Evolutionary conservation across 2,329 filamentous ascomycete genomes (phyloP).

Genomic region (Cladophialophora chaetospira): DNA sequence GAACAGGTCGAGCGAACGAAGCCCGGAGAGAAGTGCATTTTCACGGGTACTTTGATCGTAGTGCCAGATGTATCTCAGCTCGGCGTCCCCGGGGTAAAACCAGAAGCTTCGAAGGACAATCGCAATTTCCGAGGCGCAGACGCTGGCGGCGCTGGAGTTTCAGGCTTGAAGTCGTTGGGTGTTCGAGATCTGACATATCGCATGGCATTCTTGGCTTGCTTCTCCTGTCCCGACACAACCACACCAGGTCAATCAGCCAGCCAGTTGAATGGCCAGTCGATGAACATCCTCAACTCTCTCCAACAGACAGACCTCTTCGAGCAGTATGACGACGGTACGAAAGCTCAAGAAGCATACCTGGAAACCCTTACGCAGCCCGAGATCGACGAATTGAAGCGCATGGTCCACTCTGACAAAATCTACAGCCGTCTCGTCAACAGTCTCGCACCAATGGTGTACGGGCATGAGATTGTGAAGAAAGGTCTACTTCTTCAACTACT

Average conservation of each 20-base stretch:
- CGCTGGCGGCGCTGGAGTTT: slow-evolving; percentile 79
- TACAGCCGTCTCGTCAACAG: slow-evolving; percentile 91
- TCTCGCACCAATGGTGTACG: slow-evolving; percentile 94
- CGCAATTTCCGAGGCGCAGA: slow-evolving; percentile 74
- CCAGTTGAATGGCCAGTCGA: slow-evolving; percentile 69
- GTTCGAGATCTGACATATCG: slow-evolving; percentile 79
- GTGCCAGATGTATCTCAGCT: slow-evolving; percentile 96
- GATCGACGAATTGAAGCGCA: slow-evolving; percentile 85
- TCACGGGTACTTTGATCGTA: slow-evolving; percentile 93
- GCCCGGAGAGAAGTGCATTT: slow-evolving; percentile 97
- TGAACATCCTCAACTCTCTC: slow-evolving; percentile 81
- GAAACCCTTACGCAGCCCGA: slow-evolving; percentile 82
- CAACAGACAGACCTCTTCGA: slow-evolving; percentile 72
- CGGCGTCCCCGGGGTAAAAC: slow-evolving; percentile 79
- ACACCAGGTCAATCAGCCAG: slow-evolving; percentile 74
- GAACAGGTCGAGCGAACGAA: slow-evolving; percentile 98
- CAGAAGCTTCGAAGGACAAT: slow-evolving; percentile 82
- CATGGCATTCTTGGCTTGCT: slow-evolving; percentile 31
- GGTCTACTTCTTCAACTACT: slow-evolving; percentile 90
- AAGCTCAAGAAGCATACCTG: slow-evolving; percentile 83
- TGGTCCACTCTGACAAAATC: slow-evolving; percentile 95
- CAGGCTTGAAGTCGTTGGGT: slow-evolving; percentile 86
- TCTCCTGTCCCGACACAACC: slow-evolving; percentile 76
- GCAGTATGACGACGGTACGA: slow-evolving; percentile 70
- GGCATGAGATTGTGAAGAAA: slow-evolving; percentile 97